A percentile compares a stretch with the other conserved stretches of the same genome.
These are phyloP conservation scores for Trypanosoma grayi DNA, from an alignment of 208 protist species.

Conservation along the genomic window DNA sequence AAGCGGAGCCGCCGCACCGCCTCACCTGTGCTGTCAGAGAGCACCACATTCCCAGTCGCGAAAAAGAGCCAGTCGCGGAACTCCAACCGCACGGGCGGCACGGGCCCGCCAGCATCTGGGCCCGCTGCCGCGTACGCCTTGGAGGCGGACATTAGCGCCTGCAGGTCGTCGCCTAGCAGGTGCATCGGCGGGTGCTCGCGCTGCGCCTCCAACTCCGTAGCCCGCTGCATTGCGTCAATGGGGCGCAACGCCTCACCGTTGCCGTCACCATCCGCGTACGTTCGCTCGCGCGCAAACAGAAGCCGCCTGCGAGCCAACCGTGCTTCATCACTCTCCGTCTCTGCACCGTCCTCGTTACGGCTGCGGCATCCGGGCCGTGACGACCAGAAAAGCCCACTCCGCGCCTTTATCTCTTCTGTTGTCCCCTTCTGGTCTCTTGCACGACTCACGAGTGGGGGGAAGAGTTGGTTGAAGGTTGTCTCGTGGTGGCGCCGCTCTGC, in stretches of 20 bases:
- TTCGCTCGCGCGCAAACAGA: constrained; percentile 52
- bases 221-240: constrained; percentile 25
- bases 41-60: constrained; percentile 36
- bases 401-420: background rate
- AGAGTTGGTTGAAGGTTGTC: constrained; percentile 50
- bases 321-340: constrained; percentile 35
- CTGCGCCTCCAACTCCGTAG: constrained; percentile 29
- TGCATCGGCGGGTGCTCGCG: constrained; percentile 54
- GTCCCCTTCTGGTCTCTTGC: background rate
- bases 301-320: constrained; percentile 38
- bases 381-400: background rate
- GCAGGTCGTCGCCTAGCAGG: constrained; percentile 46
- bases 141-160: constrained; percentile 27
- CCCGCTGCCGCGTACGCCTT: constrained; percentile 5
- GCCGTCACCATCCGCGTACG: constrained; percentile 28
- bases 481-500: constrained; percentile 70
- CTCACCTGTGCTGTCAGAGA: constrained; percentile 26
- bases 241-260: constrained; percentile 36
- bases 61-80: constrained; percentile 52
- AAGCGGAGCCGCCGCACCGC: constrained; percentile 38
- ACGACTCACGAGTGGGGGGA: constrained; percentile 27
- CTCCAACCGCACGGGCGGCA: constrained; percentile 36
- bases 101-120: background rate
- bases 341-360: constrained; percentile 3
- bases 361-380: background rate